phyloP scores from a whole-genome alignment of 140 eudicot species.

The Cichorium intybus region DNA sequence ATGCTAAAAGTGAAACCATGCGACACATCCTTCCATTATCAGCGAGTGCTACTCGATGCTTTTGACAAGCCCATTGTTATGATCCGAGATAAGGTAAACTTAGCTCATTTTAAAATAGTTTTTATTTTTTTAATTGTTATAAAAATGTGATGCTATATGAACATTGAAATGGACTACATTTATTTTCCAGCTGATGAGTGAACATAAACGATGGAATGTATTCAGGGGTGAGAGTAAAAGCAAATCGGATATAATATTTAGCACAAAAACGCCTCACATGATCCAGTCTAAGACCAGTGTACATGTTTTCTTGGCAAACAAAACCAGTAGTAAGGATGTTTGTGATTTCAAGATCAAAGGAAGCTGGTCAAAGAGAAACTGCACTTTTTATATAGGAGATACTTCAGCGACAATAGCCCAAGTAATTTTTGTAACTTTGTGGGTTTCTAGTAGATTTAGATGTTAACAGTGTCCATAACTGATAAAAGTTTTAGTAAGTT shows the following conservation, averaged over 20 bases:
- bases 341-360: constrained; percentile 25
- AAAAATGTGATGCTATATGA: not conserved
- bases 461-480: no score
- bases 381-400: not conserved
- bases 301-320: constrained; percentile 19
- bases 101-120: no score
- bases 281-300: not conserved
- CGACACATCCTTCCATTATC: not conserved
- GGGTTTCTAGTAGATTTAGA: no score
- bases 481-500: no score
- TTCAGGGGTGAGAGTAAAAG: constrained; percentile 18
- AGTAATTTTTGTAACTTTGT: no score
- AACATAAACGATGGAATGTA: constrained; percentile 16
- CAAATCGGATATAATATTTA: not conserved
- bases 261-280: not conserved
- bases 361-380: constrained; percentile 3
- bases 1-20: constrained; percentile 15
- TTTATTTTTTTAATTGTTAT: not conserved
- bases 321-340: no score
- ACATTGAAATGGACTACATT: not conserved
- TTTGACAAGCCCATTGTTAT: constrained; percentile 15
- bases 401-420: no score
- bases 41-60: constrained; percentile 15
- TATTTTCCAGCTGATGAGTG: constrained; percentile 6
- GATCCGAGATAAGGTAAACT: constrained; percentile 23